phyloP scores from a whole-genome alignment of 1,284 basidiomycete genomes.

The Puccinia polysora region DNA sequence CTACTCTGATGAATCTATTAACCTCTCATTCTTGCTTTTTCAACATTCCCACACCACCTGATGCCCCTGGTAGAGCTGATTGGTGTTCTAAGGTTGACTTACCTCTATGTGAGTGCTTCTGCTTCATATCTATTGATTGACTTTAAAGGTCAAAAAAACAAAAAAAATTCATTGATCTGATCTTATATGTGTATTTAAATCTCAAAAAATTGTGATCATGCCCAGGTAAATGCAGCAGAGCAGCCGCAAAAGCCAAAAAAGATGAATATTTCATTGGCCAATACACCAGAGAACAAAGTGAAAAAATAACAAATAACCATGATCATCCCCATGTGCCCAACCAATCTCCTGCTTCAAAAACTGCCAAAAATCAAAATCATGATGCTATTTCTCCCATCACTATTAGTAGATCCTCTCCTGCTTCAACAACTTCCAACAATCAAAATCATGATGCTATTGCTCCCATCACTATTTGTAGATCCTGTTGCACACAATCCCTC shows the following conservation, averaged over 20 bases:
- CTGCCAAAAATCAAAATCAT: too few species aligned
- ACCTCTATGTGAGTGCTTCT: slow-evolving; percentile 30
- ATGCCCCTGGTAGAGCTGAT: slow-evolving; percentile 37
- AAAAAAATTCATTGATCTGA: neutral
- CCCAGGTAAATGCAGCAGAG: slow-evolving; percentile 41
- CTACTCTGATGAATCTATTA: slow-evolving; percentile 37
- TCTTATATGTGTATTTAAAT: neutral
- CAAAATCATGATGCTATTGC: too few species aligned
- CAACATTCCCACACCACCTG: slow-evolving; percentile 28
- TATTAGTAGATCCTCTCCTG: too few species aligned
- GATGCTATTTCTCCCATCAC: too few species aligned
- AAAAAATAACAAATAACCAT: neutral
- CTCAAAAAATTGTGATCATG: neutral
- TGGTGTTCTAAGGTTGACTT: slow-evolving; percentile 41
- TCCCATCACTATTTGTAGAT: too few species aligned
- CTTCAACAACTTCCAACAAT: too few species aligned
- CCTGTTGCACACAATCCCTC: too few species aligned
- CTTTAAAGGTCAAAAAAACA: neutral
- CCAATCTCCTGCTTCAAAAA: too few species aligned
- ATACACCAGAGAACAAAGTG: slow-evolving; percentile 28
- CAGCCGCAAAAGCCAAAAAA: slow-evolving; percentile 40
- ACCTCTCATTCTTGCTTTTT: slow-evolving; percentile 43
- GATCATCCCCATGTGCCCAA: too few species aligned
- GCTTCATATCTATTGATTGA: neutral
- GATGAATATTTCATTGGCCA: slow-evolving; percentile 41